These are phyloP conservation scores for Cyamopsis tetragonoloba DNA, from an alignment of 306 rosid genomes.

Conservation along the genomic window DNA sequence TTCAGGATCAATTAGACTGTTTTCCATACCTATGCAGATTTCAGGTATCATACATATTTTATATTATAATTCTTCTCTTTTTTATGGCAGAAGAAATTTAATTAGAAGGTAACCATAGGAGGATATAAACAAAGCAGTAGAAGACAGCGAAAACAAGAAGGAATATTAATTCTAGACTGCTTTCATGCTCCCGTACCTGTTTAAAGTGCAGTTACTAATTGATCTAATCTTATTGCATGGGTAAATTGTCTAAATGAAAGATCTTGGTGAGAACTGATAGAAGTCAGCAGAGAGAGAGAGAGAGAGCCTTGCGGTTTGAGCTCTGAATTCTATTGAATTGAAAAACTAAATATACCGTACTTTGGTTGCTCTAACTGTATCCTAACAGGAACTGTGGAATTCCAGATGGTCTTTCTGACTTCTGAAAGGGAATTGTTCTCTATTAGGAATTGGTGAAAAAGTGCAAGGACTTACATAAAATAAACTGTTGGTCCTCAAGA, in stretches of 20 bases:
- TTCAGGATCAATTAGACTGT: slow-evolving; percentile 97
- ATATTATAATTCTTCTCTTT: slow-evolving; percentile 2
- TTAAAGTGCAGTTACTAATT: neutral
- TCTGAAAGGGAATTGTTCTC: neutral
- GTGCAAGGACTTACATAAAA: neutral
- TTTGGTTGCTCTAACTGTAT: no score
- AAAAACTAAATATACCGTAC: no score
- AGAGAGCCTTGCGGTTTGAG: no score
- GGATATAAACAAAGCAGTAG: neutral
- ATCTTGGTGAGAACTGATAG: slow-evolving; percentile 6
- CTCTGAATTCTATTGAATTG: no score
- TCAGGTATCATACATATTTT: slow-evolving; percentile 52
- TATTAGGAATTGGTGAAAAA: neutral
- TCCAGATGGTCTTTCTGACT: neutral
- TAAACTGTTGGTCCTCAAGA: neutral
- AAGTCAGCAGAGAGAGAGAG: no score
- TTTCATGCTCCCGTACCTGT: neutral
- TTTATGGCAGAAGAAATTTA: neutral
- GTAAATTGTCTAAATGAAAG: neutral
- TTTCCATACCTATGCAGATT: slow-evolving; percentile 92
- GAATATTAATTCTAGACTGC: neutral
- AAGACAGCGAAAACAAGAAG: neutral
- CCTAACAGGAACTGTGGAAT: slow-evolving; percentile 4
- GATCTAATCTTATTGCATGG: neutral
- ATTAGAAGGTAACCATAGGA: neutral